Evolutionary conservation across 2,329 filamentous ascomycete genomes (phyloP), one percentile per base, ranked within the genome.

Genomic region (Alternaria arbusti): DNA sequence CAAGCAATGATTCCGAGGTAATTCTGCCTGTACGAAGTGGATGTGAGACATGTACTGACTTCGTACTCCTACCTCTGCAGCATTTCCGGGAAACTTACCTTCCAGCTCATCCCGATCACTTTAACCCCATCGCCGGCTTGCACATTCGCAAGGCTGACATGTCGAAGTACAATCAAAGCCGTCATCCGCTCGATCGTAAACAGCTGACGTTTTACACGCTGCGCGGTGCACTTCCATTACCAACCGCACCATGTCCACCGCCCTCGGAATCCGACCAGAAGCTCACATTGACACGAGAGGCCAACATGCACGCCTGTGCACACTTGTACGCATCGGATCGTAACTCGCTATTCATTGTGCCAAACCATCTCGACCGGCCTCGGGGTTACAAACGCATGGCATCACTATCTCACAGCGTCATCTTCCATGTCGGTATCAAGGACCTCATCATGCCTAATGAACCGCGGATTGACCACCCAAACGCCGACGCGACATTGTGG

Each of bases 281-380:
- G 11, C 13, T 57, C 5, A 40, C 54, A 1, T 36, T 72, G 6
- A 71, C 71, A 3, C 30, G 68, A 44, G 72, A 70, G 30, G 71
- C 85, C 30, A 88, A 88, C 66, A 73, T 88, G 17, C 86, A 88
- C 66, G 83, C 86, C 1, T 86, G 84, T 67, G 86, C 85, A 4
- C 87, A 89, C 72, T 78, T 88, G 46, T 88, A 87, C 69, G 84
- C 86, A 0, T 85, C 84, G 32, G 87, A 88, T 67, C 82, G 84
- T 23, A 88, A 88, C 60, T 84, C 84, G 17, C 75, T 88, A 12
- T 84, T 84, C 72, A 74, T 87, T 47, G 81, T 87, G 3, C 80
- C 84, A 3, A 85, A 85, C 22, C 82, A 85, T 15, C 69, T 79
- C 8, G 65, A 65, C 6, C 63, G 64, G 3, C 68, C 66, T 3